Percentiles rank a stretch among this genome's conserved stretches.
Evolutionary conservation across 1,284 basidiomycete genomes (phyloP).

Genomic region (Marasmius oreades): DNA sequence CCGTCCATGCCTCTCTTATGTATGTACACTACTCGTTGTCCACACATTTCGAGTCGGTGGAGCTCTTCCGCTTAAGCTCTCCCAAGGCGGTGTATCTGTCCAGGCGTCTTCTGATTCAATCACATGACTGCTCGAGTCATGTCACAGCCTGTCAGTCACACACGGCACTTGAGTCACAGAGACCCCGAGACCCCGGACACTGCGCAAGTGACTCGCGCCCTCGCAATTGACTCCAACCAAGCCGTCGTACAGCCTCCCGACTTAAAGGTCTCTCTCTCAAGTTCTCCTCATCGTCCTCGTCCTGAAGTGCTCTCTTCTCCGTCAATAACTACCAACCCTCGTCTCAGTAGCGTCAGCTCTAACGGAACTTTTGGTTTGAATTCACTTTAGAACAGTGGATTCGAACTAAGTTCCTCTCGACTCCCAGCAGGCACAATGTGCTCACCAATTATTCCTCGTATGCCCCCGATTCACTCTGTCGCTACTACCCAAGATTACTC

Average conservation of each 20-base stretch:
- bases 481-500: slow-evolving; percentile 12
- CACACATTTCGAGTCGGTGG: too few species aligned
- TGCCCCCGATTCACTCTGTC: slow-evolving; percentile 21
- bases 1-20: too few species aligned
- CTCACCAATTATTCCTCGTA: slow-evolving; percentile 20
- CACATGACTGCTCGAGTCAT: too few species aligned
- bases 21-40: too few species aligned
- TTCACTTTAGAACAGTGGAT: not conserved
- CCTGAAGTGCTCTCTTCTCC: not conserved
- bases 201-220: not conserved
- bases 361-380: not conserved
- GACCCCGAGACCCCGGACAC: not conserved
- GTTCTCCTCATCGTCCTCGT: not conserved
- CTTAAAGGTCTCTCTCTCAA: not conserved
- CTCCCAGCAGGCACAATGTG: slow-evolving; percentile 36
- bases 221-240: not conserved
- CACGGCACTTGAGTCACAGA: too few species aligned
- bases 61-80: too few species aligned
- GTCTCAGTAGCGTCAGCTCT: not conserved
- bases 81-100: too few species aligned
- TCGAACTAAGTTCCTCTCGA: not conserved
- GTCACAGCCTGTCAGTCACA: too few species aligned
- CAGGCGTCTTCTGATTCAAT: too few species aligned
- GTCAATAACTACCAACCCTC: not conserved
- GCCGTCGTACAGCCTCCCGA: not conserved